A percentile compares a stretch with the other conserved stretches of the same genome.
phyloP scores from a whole-genome alignment of 108 stramenopile species.

The Aurantiochytrium sp. region DNA sequence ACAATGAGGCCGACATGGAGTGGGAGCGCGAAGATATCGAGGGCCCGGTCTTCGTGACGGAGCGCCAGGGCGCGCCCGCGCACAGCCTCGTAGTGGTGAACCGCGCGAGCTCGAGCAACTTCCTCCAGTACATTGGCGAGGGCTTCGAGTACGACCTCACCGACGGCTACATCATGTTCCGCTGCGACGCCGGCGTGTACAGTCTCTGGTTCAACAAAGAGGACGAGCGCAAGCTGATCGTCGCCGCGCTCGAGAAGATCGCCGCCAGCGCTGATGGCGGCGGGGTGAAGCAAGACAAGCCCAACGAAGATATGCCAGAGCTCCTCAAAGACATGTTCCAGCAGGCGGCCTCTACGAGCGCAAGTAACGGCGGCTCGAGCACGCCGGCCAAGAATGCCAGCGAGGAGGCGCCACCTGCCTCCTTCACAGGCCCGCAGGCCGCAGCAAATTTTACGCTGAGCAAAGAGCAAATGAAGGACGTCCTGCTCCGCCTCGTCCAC shows the following conservation, averaged over 20 bases:
- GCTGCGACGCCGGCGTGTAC: background rate
- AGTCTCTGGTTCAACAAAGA: background rate
- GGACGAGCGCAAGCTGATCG: background rate
- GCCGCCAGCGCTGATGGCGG: background rate
- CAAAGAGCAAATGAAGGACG: conserved; percentile 29
- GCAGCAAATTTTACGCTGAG: background rate
- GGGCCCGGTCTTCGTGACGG: conserved; percentile 7
- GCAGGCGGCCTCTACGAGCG: background rate
- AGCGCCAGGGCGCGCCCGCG: background rate
- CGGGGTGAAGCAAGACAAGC: background rate
- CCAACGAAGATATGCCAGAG: background rate
- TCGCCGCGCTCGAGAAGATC: background rate
- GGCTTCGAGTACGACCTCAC: background rate
- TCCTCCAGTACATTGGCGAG: background rate
- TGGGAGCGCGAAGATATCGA: conserved; percentile 29
- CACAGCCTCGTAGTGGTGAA: conserved; percentile 1
- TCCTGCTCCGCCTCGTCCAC: background rate
- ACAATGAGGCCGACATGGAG: background rate
- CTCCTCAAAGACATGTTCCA: conserved; percentile 12
- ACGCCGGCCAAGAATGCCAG: too few relatives aligned
- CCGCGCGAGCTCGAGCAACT: background rate
- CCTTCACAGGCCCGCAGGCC: background rate
- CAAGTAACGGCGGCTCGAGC: too few relatives aligned
- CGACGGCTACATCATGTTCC: background rate
- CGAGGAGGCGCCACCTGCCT: background rate